Percentiles rank a stretch among this genome's conserved stretches.
phyloP scores from a whole-genome alignment of 805 yeast species.

The Pichia thaimueangensis region DNA sequence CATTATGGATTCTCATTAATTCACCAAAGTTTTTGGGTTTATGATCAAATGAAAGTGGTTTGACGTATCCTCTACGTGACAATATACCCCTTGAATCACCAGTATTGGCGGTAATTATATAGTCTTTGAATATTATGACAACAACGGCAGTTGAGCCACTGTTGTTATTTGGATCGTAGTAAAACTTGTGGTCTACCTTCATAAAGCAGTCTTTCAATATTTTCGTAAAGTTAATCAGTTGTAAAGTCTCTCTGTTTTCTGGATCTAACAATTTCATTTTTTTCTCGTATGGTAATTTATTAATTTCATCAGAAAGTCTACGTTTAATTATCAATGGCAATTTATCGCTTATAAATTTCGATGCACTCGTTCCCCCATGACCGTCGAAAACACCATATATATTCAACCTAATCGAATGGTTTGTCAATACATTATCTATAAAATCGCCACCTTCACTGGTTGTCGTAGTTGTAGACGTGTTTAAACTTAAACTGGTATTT shows the following conservation, averaged over 20 bases:
- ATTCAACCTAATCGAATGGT: constrained; percentile 20
- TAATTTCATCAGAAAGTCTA: constrained; percentile 14
- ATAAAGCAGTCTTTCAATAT: constrained; percentile 39
- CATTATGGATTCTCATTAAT: constrained; percentile 48
- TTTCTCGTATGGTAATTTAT: constrained; percentile 15
- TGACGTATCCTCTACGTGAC: constrained; percentile 46
- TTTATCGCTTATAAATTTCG: constrained; percentile 43
- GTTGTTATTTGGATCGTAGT: constrained; percentile 31
- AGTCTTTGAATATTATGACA: constrained; percentile 37
- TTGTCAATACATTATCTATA: not conserved
- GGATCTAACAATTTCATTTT: constrained; percentile 16
- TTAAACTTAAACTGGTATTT: not conserved
- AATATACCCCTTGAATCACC: constrained; percentile 72
- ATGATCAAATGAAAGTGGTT: constrained; percentile 60
- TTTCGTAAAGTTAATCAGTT: constrained; percentile 22
- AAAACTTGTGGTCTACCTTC: constrained; percentile 39
- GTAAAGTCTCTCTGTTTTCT: constrained; percentile 10
- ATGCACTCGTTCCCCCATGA: constrained; percentile 67
- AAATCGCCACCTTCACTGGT: constrained; percentile 1
- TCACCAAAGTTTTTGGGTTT: constrained; percentile 56
- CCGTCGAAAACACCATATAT: constrained; percentile 78
- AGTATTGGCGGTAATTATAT: constrained; percentile 54
- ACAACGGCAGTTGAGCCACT: constrained; percentile 52
- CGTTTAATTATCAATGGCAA: constrained; percentile 27
- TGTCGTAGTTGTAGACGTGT: not conserved